phyloP scores from a whole-genome alignment of 352 stramenopile genomes.

The Phytophthora ohioensis region DNA sequence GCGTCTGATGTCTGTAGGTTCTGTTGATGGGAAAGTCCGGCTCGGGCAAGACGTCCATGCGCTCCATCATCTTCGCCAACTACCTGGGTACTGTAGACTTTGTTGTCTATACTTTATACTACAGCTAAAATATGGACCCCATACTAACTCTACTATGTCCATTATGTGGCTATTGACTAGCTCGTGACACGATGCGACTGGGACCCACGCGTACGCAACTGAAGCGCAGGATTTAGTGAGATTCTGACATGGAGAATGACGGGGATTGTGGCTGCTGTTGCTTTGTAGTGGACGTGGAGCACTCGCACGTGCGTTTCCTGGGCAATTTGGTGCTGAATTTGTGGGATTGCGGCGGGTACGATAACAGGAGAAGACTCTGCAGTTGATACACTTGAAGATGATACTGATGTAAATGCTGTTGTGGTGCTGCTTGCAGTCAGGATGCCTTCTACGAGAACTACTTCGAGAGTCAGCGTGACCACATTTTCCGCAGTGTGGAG shows the following conservation, averaged over 20 bases:
- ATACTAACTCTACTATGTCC: neutral
- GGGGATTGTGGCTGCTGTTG: conserved; percentile 5
- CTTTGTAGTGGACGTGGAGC: conserved; percentile 90
- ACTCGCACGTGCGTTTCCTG: conserved; percentile 96
- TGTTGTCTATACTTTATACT: neutral
- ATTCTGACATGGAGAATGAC: conserved; percentile 10
- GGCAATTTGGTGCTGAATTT: conserved; percentile 99
- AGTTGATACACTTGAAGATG: neutral
- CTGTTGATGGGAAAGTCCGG: conserved; percentile 97
- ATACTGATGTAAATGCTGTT: conserved; percentile 17
- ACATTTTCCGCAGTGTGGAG: conserved; percentile 99
- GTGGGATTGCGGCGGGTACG: conserved; percentile 98
- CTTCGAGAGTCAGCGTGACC: conserved; percentile 99
- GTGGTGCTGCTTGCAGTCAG: conserved; percentile 74
- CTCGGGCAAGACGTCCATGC: conserved; percentile 99
- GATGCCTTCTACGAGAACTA: conserved; percentile 99
- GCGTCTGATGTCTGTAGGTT: conserved; percentile 65
- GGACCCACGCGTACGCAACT: conserved; percentile 88
- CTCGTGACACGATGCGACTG: conserved; percentile 97
- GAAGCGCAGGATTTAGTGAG: neutral
- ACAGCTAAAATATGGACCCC: neutral
- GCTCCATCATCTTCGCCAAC: conserved; percentile 99
- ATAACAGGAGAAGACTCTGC: conserved; percentile 5
- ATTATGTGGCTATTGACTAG: conserved; percentile 33
- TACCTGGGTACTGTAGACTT: conserved; percentile 87